phyloP scores from a whole-genome alignment of 305 asterid genomes.

The Fraxinus sp. region DNA sequence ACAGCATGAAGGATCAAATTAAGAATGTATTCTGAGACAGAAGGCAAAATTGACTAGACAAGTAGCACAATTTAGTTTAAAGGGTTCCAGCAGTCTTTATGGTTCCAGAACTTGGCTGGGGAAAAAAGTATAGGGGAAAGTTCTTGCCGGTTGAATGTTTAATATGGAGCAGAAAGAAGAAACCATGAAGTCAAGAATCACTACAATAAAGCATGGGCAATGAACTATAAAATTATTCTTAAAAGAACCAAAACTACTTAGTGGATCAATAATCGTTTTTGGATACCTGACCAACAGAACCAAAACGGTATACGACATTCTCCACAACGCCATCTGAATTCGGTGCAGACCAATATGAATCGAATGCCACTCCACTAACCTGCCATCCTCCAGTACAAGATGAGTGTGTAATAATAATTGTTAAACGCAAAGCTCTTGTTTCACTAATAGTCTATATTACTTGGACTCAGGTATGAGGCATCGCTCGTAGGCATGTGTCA shows the following conservation, averaged over 20 bases:
- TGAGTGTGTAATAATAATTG: slow-evolving; percentile 19
- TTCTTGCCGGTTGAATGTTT: not conserved
- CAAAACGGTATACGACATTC: slow-evolving; percentile 84
- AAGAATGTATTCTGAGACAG: not conserved
- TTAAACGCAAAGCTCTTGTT: slow-evolving; percentile 5
- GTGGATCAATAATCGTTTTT: slow-evolving; percentile 1
- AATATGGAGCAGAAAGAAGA: not conserved
- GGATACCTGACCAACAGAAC: slow-evolving; percentile 97
- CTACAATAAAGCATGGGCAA: not conserved
- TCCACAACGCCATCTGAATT: slow-evolving; percentile 80
- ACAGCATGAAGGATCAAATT: not conserved
- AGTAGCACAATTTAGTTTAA: not conserved
- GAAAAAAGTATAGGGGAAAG: not conserved
- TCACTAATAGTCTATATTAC: not conserved
- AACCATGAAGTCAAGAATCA: not conserved
- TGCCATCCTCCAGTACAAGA: slow-evolving; percentile 36
- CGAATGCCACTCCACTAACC: slow-evolving; percentile 98
- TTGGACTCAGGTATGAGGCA: slow-evolving; percentile 1
- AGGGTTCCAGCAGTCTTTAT: not conserved
- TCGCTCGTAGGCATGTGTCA: not conserved
- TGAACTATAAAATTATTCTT: not conserved
- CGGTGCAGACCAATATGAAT: slow-evolving; percentile 90
- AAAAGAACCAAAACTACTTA: not conserved
- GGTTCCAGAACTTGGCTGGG: not conserved
- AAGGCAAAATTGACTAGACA: not conserved